Base-by-base conservation (phyloP, 2,329 filamentous ascomycete species). In the Hirsutella thompsonii region DNA sequence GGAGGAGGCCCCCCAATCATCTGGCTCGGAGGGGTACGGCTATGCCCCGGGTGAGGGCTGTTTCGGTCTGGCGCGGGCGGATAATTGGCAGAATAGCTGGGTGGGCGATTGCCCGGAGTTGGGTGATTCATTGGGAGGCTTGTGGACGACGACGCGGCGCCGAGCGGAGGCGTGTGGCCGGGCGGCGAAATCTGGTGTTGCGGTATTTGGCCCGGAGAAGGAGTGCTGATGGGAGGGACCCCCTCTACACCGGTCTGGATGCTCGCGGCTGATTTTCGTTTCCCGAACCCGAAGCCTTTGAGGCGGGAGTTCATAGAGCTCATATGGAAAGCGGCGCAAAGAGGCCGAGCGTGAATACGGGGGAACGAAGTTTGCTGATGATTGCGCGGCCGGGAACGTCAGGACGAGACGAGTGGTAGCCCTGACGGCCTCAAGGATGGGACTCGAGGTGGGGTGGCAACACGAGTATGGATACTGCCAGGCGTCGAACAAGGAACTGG, bases 281-380 rank as follows among this genome's bases (percentile, higher is more conserved):
- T 85, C 67, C 81, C 81, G 71, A 85, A 83, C 67, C 83, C 81
- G 68, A 87, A 74, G 72, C 76, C 75, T 72, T 84, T 83, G 63
- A 86, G 77, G 66, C 81, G 79, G 62, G 77, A 76, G 71, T 84
- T 85, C 76, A 83, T 75, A 72, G 79, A 84, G 74, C 76, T 83
- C 80, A 84, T 83, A 61, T 58, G 58, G 61, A 59, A 60, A 52
- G 48, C 49, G 49, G 48, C 48, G 49, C 50, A 49, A 36, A 20
- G 40, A 38, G 38, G 38, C 39, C 34, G n/a, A 19, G 34, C 19
- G 18, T 2, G 9, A 36, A 36, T 16, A 40, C 36, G 37, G 37
- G 34, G 40, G 38, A 40, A 39, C 20, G 11, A 39, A 37, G 18
- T n/a, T 34, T 34, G 14, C 14, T n/a, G 3, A 3, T 8, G 14